Base-by-base conservation (phyloP, 2,329 filamentous ascomycete species). In the Colletotrichum liriopes region DNA sequence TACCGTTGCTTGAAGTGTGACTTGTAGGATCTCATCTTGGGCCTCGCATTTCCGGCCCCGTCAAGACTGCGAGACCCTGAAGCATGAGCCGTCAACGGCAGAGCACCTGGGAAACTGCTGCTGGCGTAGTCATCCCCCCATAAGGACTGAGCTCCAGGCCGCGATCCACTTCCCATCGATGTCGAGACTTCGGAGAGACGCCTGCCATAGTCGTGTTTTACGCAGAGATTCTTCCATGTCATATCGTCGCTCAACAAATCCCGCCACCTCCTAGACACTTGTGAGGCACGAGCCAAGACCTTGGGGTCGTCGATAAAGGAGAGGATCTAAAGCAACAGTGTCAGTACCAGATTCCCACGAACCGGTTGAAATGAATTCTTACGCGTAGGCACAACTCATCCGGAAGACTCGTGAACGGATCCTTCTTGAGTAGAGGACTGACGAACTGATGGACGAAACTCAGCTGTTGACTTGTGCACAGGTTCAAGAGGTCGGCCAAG, bases 1-100 rank as follows among this genome's bases (percentile, higher is more conserved):
- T 98, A 98, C 78, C 95, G 90, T 81, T 98, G 95, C 82, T 98
- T 98, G 86, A 99, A 99, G 82, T 98, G 96, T 6, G 94, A 97
- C 78, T 97, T 94, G 84, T 98, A 98, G 1, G 94, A 96, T 76
- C 92, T 92, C 37, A 94, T 87, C 76, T 92, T 93, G 82, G 91
- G 84, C 84, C 91, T 81, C 78, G 83, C 75, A 81, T 78, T 74
- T 74, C 80, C 64, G 18, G 81, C 76, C 20, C 86, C 88, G 70
- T 93, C 91, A 32, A 91, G 86, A 76, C 87, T 91, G 67, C 87
- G 87, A 75, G 88, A 81, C 75, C 81, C 78, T 18, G 80, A 78
- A 72, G 81, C 74, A 54, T 84, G 80, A 23, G 77, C 78, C 29
- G 77, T 80, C 32, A 79, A 77, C 32, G 84, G 81, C 39, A 83